Conservation (phyloP, 2,329 filamentous ascomycete genomes). For the Cordyceps tenuipes region DNA sequence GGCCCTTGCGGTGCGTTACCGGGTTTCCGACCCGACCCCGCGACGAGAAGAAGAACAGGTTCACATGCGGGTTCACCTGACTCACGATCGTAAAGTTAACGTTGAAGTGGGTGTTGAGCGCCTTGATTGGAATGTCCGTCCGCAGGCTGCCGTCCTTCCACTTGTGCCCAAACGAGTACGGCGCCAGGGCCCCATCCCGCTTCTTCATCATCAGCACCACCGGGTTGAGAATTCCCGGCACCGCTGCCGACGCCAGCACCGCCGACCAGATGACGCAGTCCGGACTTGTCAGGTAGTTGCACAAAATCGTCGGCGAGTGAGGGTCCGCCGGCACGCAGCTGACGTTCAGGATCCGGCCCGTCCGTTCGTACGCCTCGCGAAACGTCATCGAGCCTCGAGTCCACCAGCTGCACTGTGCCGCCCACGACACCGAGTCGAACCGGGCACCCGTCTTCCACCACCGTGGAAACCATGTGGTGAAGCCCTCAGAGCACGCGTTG, state of each 20-base stretch:
- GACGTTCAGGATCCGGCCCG: slow-evolving; percentile 89
- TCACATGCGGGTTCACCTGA: slow-evolving; percentile 94
- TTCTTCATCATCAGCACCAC: slow-evolving; percentile 90
- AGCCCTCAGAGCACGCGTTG: slow-evolving; percentile 72
- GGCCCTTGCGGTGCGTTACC: slow-evolving; percentile 85
- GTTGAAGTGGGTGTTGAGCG: slow-evolving; percentile 93
- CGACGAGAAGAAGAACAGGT: slow-evolving; percentile 97
- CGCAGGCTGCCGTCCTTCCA: slow-evolving; percentile 96
- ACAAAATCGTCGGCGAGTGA: slow-evolving; percentile 82
- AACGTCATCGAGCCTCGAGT: slow-evolving; percentile 88
- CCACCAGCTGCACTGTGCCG: slow-evolving; percentile 78
- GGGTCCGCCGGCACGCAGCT: slow-evolving; percentile 94
- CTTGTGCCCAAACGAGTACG: slow-evolving; percentile 96
- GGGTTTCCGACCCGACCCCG: slow-evolving; percentile 85
- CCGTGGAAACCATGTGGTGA: slow-evolving; percentile 66
- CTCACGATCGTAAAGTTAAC: slow-evolving; percentile 91
- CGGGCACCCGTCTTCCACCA: slow-evolving; percentile 92
- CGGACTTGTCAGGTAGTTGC: slow-evolving; percentile 89
- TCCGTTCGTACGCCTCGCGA: slow-evolving; percentile 86
- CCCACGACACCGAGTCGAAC: slow-evolving; percentile 93
- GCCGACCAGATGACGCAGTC: slow-evolving; percentile 99
- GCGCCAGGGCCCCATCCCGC: slow-evolving; percentile 64
- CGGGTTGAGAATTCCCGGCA: slow-evolving; percentile 91
- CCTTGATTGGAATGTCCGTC: slow-evolving; percentile 91
- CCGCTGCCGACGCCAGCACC: slow-evolving; percentile 86